Conservation (phyloP, 257 asterid genomes). For the Scutellaria baicalensis region DNA sequence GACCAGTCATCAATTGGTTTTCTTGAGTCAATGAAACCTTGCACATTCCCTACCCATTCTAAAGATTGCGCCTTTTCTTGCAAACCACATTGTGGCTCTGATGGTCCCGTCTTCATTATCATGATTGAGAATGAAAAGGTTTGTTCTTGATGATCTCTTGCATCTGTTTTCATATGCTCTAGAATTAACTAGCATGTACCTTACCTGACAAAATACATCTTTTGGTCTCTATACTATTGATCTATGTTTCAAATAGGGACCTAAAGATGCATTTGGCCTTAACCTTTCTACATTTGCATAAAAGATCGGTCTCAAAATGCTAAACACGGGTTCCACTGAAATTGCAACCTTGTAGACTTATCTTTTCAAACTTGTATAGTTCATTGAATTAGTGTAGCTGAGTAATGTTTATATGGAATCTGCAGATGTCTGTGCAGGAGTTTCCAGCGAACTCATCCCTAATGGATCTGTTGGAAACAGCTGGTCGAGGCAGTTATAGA, state of each 20-base stretch:
- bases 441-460: conserved; percentile 67
- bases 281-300: too few species aligned
- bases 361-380: neutral
- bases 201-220: neutral
- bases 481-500: conserved; percentile 61
- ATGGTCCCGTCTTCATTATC: conserved; percentile 78
- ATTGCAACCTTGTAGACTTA: neutral
- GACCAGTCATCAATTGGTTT: conserved; percentile 43
- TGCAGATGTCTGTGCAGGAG: conserved; percentile 98
- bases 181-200: neutral
- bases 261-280: too few species aligned
- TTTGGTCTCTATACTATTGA: too few species aligned
- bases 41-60: conserved; percentile 80
- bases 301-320: neutral
- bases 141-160: conserved; percentile 1
- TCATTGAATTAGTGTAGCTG: neutral
- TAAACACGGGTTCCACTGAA: neutral
- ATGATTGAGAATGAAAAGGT: conserved; percentile 95
- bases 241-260: too few species aligned
- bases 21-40: conserved; percentile 42
- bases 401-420: neutral
- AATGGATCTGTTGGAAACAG: conserved; percentile 58
- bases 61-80: conserved; percentile 73
- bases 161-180: neutral
- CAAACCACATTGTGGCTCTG: conserved; percentile 56